phyloP scores from a whole-genome alignment of 2,329 filamentous ascomycete species.

The Penicillium glabrum region DNA sequence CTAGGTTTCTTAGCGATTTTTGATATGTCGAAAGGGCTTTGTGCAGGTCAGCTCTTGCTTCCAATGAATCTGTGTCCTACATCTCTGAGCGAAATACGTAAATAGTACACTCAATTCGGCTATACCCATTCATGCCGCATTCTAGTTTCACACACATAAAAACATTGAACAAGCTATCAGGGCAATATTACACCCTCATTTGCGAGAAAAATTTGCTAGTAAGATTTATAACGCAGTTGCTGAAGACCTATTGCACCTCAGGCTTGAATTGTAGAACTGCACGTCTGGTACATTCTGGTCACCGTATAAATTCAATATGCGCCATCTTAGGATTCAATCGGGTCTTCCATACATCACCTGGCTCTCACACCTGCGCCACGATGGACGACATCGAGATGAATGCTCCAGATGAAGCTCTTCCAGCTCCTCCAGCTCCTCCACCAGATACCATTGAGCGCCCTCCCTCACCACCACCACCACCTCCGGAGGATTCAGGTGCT shows the following conservation, averaged over 20 bases:
- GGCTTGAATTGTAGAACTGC: conserved; percentile 19
- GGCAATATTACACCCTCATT: neutral
- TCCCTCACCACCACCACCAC: conserved; percentile 42
- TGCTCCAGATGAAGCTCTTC: conserved; percentile 18
- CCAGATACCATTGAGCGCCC: conserved; percentile 32
- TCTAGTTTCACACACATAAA: neutral
- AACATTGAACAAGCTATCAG: neutral
- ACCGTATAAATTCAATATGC: conserved; percentile 34
- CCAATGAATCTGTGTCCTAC: conserved; percentile 5
- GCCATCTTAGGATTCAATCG: conserved; percentile 3
- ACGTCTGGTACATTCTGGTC: conserved; percentile 8
- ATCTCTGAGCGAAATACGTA: neutral
- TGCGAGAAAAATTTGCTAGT: neutral
- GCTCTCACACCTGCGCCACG: conserved; percentile 2
- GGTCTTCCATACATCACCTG: neutral
- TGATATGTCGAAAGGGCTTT: conserved; percentile 11
- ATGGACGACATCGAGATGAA: conserved; percentile 39
- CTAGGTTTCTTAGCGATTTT: conserved; percentile 28
- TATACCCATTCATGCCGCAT: neutral
- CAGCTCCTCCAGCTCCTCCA: conserved; percentile 24
- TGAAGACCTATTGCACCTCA: conserved; percentile 4
- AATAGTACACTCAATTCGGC: neutral
- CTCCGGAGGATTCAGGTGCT: conserved; percentile 36
- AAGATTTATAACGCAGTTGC: neutral
- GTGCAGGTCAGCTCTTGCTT: neutral